These are phyloP conservation scores for Ceratocystis diversiconidia DNA, from an alignment of 2,329 filamentous ascomycete genomes.

Conservation along the genomic window DNA sequence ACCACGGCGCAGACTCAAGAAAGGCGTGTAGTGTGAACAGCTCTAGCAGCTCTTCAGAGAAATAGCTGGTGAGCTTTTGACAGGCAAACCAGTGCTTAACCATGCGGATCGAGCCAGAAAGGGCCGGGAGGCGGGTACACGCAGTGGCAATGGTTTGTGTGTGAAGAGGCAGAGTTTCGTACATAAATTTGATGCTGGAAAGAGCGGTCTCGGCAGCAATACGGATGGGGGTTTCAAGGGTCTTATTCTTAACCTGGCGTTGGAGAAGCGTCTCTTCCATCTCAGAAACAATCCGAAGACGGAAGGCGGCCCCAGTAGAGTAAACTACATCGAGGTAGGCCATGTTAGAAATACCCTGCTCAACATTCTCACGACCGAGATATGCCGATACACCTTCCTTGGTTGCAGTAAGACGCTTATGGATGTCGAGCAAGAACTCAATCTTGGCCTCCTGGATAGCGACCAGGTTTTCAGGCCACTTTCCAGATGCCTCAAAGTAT, in stretches of 20 bases:
- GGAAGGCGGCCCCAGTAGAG: slow-evolving; percentile 57
- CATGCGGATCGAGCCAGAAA: slow-evolving; percentile 72
- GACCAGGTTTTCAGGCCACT: slow-evolving; percentile 83
- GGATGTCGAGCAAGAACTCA: slow-evolving; percentile 70
- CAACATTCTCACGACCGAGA: slow-evolving; percentile 68
- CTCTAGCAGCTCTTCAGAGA: slow-evolving; percentile 71
- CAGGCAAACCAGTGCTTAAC: slow-evolving; percentile 79
- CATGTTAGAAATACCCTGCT: slow-evolving; percentile 55
- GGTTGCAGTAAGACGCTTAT: slow-evolving; percentile 50
- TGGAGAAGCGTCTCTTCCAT: slow-evolving; percentile 71
- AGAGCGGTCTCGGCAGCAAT: slow-evolving; percentile 58
- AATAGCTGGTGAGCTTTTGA: slow-evolving; percentile 64
- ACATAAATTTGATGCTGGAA: slow-evolving; percentile 55
- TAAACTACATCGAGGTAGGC: slow-evolving; percentile 73
- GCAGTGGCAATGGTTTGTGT: slow-evolving; percentile 69
- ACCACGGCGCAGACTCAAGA: slow-evolving; percentile 68
- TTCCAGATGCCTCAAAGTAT: slow-evolving; percentile 82
- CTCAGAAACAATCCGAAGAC: slow-evolving; percentile 78
- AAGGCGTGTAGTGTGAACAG: slow-evolving; percentile 68
- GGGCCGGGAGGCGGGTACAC: slow-evolving; percentile 62
- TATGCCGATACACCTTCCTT: slow-evolving; percentile 49
- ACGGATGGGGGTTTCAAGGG: slow-evolving; percentile 47
- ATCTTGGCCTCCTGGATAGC: slow-evolving; percentile 91
- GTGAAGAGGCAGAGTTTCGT: slow-evolving; percentile 59
- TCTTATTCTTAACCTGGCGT: slow-evolving; percentile 61